phyloP scores from a whole-genome alignment of 805 yeast species.

The Tetrapisispora arboricola region DNA sequence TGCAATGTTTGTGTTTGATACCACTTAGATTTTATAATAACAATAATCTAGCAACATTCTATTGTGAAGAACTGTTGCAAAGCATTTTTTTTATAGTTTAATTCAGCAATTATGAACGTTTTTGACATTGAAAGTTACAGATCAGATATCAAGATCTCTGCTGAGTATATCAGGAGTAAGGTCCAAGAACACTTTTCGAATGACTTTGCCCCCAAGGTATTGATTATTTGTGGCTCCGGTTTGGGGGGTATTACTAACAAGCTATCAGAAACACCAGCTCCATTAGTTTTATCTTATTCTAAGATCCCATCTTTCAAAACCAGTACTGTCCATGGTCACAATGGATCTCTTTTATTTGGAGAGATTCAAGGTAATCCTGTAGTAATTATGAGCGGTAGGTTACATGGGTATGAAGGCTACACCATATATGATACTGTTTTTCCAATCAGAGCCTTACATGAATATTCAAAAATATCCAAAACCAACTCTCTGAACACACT shows the following conservation, averaged over 20 bases:
- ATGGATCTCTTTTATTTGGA: constrained; percentile 75
- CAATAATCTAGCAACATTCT: no score
- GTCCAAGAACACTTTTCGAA: background rate
- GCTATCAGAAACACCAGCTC: constrained; percentile 26
- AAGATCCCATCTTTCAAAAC: constrained; percentile 70
- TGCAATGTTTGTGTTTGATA: no score
- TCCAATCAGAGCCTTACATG: constrained; percentile 68
- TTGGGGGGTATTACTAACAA: constrained; percentile 69
- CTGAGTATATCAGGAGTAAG: constrained; percentile 1
- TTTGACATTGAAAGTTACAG: constrained; percentile 6
- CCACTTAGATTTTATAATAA: no score
- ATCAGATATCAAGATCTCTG: constrained; percentile 2
- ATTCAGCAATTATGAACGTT: background rate
- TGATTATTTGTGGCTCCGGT: constrained; percentile 92
- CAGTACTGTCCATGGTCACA: constrained; percentile 87
- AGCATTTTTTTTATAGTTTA: background rate
- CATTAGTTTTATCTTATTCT: constrained; percentile 47
- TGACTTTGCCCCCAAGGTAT: constrained; percentile 30
- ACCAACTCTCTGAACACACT: constrained; percentile 42
- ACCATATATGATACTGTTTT: constrained; percentile 71
- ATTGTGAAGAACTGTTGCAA: background rate
- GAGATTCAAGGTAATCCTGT: constrained; percentile 64
- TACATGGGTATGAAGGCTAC: constrained; percentile 90
- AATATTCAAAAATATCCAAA: constrained; percentile 24
- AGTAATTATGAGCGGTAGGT: constrained; percentile 86